A percentile compares a stretch with the other conserved stretches of the same genome.
phyloP scores from a whole-genome alignment of 331 rosid genomes.

The Malus hybrid region DNA sequence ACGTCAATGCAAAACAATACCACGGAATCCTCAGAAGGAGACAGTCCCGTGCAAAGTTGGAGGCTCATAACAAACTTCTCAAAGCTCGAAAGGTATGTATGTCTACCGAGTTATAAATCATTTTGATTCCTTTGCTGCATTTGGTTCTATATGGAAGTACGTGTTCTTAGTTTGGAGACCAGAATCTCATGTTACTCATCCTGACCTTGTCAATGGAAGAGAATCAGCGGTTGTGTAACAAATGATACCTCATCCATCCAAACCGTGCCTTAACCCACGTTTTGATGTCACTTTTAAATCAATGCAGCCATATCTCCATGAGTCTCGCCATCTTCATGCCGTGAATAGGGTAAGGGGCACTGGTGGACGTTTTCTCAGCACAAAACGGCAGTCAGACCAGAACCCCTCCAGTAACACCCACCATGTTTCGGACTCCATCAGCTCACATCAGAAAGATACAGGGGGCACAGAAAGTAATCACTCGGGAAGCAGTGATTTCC shows the following conservation, averaged over 20 bases:
- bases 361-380: slow-evolving; percentile 75
- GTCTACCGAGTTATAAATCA: background rate
- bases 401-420: slow-evolving; percentile 8
- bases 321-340: slow-evolving; percentile 81
- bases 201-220: background rate
- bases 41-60: slow-evolving; percentile 87
- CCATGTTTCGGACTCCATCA: slow-evolving; percentile 16
- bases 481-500: slow-evolving; percentile 23
- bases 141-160: background rate
- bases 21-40: slow-evolving; percentile 90
- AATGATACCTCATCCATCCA: background rate
- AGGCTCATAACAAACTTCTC: slow-evolving; percentile 77
- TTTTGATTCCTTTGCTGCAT: background rate
- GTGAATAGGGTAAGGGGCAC: slow-evolving; percentile 77
- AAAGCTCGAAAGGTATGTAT: slow-evolving; percentile 62
- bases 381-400: slow-evolving; percentile 29
- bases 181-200: background rate
- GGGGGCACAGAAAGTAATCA: slow-evolving; percentile 21
- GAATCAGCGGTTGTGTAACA: background rate
- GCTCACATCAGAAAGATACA: slow-evolving; percentile 23
- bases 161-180: background rate
- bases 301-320: slow-evolving; percentile 86
- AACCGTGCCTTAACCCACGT: background rate
- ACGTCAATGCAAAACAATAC: slow-evolving; percentile 86
- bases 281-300: background rate